Base-by-base conservation (phyloP, 2,329 filamentous ascomycete genomes). In the Aureobasidium subglaciale region DNA sequence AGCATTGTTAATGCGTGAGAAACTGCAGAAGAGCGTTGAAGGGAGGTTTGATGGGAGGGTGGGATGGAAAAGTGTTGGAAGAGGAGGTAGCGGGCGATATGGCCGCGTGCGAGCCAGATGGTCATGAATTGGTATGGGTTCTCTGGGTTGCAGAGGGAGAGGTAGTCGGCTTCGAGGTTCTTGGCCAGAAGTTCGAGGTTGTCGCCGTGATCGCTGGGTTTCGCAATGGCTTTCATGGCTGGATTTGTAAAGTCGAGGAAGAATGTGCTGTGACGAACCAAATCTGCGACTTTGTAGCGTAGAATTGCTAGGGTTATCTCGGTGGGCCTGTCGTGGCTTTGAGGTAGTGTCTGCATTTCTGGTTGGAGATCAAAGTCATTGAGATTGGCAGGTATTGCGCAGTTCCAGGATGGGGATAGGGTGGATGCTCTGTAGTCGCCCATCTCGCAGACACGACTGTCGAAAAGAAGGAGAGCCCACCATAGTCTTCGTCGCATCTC, bases 401-500 rank as follows among this genome's bases (percentile, higher is more conserved):
- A 75, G 59, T 75, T 71, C 74, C 75, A 78, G 1, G 67, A 71
- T 1, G 75, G 74, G 58, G 60, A 59, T 13, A 78, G 57, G 2
- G 61, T 65, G 2, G 66, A 57, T 9, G 62, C 62, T 58, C 68
- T 73, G 55, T 64, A 80, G 46, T 80, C 79, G 3, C 81, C 78
- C 67, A 88, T 79, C 65, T 89, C 86, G 56, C 83, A 78, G 34
- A 88, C 79, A 20, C 86, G 83, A 58, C 79, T 76, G 66, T 90
- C 87, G 60, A 88, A 85, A 24, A 82, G 74, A 2, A 85, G 76
- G 15, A 90, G 74, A 29, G 83, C 81, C 85, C 85, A 90, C 86
- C 85, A 89, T 1, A 90, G 71, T 34, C 86, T 77, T 48, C 86
- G 79, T n/a, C 85, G 79, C 68, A 87, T 79, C 69, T 89, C 86